A percentile compares a stretch with the other conserved stretches of the same genome.
Evolutionary conservation across 164 flowering plant species (phyloP).

Genomic region (Saururus chinensis): DNA sequence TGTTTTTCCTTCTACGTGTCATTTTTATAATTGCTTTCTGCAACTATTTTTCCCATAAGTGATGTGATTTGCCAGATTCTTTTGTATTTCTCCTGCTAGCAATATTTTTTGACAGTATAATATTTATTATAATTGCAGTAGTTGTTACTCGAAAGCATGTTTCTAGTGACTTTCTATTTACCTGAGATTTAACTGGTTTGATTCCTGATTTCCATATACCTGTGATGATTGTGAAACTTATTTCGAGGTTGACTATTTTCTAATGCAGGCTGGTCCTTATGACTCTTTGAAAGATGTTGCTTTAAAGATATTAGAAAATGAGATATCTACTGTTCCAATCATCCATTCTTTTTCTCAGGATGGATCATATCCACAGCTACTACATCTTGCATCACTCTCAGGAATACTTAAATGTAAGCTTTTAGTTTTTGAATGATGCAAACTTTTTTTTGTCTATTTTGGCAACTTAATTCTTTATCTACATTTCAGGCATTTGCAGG

Average conservation of each 20-base stretch:
- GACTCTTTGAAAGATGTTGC: conserved; percentile 78
- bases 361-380: conserved; percentile 75
- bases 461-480: conserved; percentile 11
- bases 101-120: too few species aligned
- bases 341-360: conserved; percentile 58
- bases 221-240: too few species aligned
- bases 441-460: background rate
- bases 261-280: conserved; percentile 75
- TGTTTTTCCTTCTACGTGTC: too few species aligned
- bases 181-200: background rate
- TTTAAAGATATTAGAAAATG: conserved; percentile 58
- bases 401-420: conserved; percentile 80
- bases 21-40: too few species aligned
- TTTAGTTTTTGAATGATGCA: background rate
- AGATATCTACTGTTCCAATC: conserved; percentile 71
- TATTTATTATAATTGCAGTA: too few species aligned
- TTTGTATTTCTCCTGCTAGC: too few species aligned
- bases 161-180: too few species aligned
- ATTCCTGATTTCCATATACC: too few species aligned
- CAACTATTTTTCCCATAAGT: too few species aligned
- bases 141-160: too few species aligned
- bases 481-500: conserved; percentile 66
- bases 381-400: conserved; percentile 85
- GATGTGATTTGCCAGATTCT: too few species aligned
- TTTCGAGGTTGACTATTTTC: background rate